Evolutionary conservation across 352 stramenopile species (phyloP).

Genomic region (Pelagophyceae sp.): DNA sequence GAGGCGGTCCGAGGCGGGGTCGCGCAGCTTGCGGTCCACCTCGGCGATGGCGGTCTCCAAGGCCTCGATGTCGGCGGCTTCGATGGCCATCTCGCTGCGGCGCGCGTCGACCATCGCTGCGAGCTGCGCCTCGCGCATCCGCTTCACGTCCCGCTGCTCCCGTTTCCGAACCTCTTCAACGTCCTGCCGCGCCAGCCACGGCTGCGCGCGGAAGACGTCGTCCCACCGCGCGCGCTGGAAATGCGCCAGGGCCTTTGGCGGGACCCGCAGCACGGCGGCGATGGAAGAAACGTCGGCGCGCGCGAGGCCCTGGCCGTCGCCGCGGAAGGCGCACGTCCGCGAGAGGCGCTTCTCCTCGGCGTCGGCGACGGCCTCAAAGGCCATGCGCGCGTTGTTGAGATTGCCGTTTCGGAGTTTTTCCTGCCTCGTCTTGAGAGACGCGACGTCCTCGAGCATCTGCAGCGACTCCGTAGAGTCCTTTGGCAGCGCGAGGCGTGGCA

Average conservation of each 20-base stretch:
- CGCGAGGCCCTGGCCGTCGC: conserved; percentile 13
- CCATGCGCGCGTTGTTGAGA: neutral
- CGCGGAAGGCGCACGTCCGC: conserved; percentile 15
- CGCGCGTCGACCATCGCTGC: conserved; percentile 21
- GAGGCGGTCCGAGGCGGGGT: neutral
- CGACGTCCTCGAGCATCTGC: neutral
- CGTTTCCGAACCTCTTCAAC: conserved; percentile 15
- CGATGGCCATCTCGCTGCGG: conserved; percentile 14
- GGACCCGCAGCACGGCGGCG: conserved; percentile 15
- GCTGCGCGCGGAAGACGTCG: conserved; percentile 25
- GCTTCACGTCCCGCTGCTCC: conserved; percentile 6
- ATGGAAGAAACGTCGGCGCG: conserved; percentile 15
- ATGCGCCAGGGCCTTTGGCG: conserved; percentile 10
- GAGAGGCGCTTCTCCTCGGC: conserved; percentile 16
- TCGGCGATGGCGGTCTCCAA: conserved; percentile 11
- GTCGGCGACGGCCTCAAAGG: neutral
- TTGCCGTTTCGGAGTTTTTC: conserved; percentile 15
- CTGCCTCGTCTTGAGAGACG: conserved; percentile 21
- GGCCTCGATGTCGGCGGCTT: neutral
- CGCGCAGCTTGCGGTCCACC: conserved; percentile 12
- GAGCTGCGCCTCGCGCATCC: conserved; percentile 18
- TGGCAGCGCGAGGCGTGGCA: neutral
- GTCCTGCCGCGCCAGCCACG: conserved; percentile 27
- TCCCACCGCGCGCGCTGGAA: conserved; percentile 23
- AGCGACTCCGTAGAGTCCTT: neutral